These are phyloP conservation scores for Laguncularia racemosa DNA, from an alignment of 345 rosid genomes.

Conservation along the genomic window DNA sequence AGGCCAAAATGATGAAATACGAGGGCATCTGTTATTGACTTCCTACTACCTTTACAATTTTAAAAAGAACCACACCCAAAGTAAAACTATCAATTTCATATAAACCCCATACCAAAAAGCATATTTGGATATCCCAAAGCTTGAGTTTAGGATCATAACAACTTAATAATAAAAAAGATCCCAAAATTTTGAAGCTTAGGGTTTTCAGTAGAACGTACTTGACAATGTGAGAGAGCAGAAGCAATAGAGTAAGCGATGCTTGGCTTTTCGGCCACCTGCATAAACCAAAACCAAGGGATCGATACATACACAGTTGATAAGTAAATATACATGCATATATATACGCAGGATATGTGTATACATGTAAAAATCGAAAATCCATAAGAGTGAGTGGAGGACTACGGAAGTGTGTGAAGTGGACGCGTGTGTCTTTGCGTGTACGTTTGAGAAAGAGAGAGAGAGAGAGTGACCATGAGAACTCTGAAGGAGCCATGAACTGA, in stretches of 20 bases:
- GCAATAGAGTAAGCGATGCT: constrained; percentile 91
- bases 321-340: neutral
- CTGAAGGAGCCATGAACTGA: constrained; percentile 8
- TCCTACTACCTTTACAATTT: too few species aligned
- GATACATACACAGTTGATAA: neutral
- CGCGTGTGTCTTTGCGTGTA: too few species aligned
- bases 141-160: neutral
- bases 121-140: too few species aligned
- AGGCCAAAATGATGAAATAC: too few species aligned
- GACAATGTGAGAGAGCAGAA: constrained; percentile 65
- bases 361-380: too few species aligned
- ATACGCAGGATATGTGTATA: too few species aligned
- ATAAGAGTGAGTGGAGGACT: too few species aligned
- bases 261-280: constrained; percentile 95
- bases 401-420: too few species aligned
- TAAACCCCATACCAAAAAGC: too few species aligned
- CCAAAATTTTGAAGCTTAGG: neutral
- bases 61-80: too few species aligned
- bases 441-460: neutral
- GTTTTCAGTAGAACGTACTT: constrained; percentile 27
- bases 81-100: too few species aligned
- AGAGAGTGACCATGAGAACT: constrained; percentile 11
- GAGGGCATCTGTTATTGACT: too few species aligned
- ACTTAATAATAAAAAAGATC: neutral
- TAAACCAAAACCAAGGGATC: neutral